These are phyloP conservation scores for Handroanthus guayacan DNA, from an alignment of 257 asterid species.

Conservation along the genomic window DNA sequence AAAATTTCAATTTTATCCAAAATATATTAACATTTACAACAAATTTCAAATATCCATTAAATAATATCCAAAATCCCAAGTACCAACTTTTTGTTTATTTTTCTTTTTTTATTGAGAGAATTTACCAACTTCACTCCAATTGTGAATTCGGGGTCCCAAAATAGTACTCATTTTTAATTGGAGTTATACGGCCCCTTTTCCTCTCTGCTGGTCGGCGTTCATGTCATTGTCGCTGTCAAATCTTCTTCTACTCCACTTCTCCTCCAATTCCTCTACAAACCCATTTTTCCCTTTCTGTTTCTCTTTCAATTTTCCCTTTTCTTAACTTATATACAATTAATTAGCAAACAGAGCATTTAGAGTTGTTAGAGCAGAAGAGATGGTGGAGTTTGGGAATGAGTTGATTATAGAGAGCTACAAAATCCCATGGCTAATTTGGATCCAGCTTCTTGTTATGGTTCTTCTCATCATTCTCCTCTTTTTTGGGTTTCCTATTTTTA, in stretches of 20 bases:
- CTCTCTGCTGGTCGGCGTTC: background rate
- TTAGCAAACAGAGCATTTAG: background rate
- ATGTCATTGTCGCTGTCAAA: background rate
- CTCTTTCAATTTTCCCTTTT: background rate
- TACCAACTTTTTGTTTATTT: background rate
- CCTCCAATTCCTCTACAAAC: constrained; percentile 6
- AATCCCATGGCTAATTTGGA: constrained; percentile 83
- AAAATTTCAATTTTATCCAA: background rate
- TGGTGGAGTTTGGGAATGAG: constrained; percentile 78
- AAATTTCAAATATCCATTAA: background rate
- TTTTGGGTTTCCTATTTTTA: constrained; percentile 54
- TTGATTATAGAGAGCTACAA: constrained; percentile 62
- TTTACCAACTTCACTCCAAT: too few species aligned
- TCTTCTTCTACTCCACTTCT: background rate
- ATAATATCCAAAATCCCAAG: background rate
- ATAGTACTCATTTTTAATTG: background rate
- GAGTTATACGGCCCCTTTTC: constrained; percentile 25
- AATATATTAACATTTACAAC: background rate
- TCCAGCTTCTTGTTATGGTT: constrained; percentile 66
- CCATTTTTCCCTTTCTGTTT: background rate
- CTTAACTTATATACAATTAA: too few species aligned
- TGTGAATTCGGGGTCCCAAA: background rate
- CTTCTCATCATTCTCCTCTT: constrained; percentile 65
- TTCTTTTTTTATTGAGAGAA: too few species aligned
- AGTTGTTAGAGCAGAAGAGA: constrained; percentile 24